Percentiles rank a stretch among this genome's conserved stretches.
Conservation (phyloP, 2,329 filamentous ascomycete genomes). For the Metarhizium rileyi region DNA sequence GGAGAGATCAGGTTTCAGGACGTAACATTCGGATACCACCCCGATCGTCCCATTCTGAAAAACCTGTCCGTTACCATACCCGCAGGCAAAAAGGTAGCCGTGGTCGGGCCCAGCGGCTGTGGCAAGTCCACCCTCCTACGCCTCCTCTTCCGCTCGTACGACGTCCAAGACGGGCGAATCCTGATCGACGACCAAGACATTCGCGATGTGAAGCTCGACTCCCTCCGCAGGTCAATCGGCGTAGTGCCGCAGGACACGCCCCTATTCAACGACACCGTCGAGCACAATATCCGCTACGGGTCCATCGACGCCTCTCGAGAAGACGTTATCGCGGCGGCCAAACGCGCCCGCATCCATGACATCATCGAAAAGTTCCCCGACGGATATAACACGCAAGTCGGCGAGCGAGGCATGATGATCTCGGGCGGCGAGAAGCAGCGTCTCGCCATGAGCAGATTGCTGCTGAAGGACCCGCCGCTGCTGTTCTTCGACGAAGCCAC, state of each 20-base stretch:
- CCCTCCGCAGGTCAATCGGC: conserved; percentile 74
- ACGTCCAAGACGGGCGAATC: conserved; percentile 76
- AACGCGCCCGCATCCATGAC: conserved; percentile 75
- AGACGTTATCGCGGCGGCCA: conserved; percentile 66
- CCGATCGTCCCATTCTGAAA: conserved; percentile 75
- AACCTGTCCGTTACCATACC: conserved; percentile 84
- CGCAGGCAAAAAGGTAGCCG: conserved; percentile 88
- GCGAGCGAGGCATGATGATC: conserved; percentile 93
- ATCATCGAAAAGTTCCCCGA: conserved; percentile 71
- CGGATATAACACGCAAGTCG: conserved; percentile 86
- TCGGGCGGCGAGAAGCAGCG: conserved; percentile 91
- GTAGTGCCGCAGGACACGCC: conserved; percentile 97
- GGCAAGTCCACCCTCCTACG: conserved; percentile 91
- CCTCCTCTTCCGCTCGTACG: conserved; percentile 89
- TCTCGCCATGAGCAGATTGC: conserved; percentile 69
- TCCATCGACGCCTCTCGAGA: conserved; percentile 66
- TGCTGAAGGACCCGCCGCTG: conserved; percentile 82
- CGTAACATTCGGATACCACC: conserved; percentile 86
- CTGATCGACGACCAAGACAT: conserved; percentile 91
- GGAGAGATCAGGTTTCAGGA: conserved; percentile 93
- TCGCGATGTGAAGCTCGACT: conserved; percentile 70
- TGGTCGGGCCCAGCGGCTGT: conserved; percentile 91
- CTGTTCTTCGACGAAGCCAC: conserved; percentile 96
- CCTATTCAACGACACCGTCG: conserved; percentile 92
- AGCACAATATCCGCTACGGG: conserved; percentile 92